These are phyloP conservation scores for Apiotrichum veenhuisii DNA, from an alignment of 1,284 basidiomycete species.

Conservation along the genomic window DNA sequence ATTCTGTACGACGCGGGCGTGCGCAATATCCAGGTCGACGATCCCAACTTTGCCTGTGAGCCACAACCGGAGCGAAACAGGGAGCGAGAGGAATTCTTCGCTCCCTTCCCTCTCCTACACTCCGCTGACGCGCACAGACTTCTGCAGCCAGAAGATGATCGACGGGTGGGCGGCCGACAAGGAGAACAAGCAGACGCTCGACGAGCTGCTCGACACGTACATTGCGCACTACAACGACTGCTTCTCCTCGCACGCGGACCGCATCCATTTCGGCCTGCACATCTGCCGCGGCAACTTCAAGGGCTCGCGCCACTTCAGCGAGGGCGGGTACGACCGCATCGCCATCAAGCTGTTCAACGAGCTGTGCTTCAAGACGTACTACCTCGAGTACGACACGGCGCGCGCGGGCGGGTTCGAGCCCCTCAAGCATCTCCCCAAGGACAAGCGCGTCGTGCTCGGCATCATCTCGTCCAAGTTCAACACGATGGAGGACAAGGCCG, in stretches of 20 bases:
- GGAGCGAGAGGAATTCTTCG: too few species aligned
- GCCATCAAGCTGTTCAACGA: slow-evolving; percentile 65
- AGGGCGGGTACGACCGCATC: slow-evolving; percentile 71
- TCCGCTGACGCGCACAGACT: slow-evolving; percentile 16
- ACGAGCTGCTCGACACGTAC: slow-evolving; percentile 64
- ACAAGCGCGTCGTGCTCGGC: slow-evolving; percentile 67
- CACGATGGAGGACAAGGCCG: slow-evolving; percentile 60
- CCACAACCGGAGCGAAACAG: background rate
- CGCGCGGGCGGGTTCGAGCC: slow-evolving; percentile 69
- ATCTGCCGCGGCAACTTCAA: slow-evolving; percentile 73
- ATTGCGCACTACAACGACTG: slow-evolving; percentile 67
- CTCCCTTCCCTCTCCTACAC: too few species aligned
- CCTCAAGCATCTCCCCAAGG: slow-evolving; percentile 60
- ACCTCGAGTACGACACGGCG: slow-evolving; percentile 70
- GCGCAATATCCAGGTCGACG: slow-evolving; percentile 68
- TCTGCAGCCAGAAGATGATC: slow-evolving; percentile 37
- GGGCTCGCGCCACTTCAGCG: slow-evolving; percentile 64
- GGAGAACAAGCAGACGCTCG: slow-evolving; percentile 59
- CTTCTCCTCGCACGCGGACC: slow-evolving; percentile 58
- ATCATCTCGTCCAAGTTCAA: slow-evolving; percentile 69
- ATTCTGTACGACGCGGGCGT: slow-evolving; percentile 70
- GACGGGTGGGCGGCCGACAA: slow-evolving; percentile 56
- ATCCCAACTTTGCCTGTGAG: slow-evolving; percentile 50
- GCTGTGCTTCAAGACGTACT: slow-evolving; percentile 71
- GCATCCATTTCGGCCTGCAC: slow-evolving; percentile 68